These are phyloP conservation scores for Schizosaccharomyces osmophilus DNA, from an alignment of 805 yeast genomes.

Conservation along the genomic window DNA sequence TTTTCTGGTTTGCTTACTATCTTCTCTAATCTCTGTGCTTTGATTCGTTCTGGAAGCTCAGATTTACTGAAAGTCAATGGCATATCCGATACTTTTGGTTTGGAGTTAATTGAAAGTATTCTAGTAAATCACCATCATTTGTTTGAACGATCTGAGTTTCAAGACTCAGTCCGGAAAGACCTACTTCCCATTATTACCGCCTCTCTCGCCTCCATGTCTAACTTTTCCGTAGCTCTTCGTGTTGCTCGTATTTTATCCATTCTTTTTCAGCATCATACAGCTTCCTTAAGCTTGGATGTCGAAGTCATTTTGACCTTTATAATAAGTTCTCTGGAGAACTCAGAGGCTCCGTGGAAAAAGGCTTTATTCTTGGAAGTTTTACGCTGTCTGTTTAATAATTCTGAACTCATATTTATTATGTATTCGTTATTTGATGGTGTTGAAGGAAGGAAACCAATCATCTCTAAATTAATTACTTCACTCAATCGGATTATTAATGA, in stretches of 20 bases:
- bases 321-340: neutral
- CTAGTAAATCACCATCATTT: constrained; percentile 12
- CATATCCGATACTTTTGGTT: constrained; percentile 39
- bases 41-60: constrained; percentile 36
- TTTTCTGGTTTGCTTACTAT: constrained; percentile 49
- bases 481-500: neutral
- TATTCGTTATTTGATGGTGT: neutral
- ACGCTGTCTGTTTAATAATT: neutral
- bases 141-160: constrained; percentile 28
- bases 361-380: neutral
- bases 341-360: neutral
- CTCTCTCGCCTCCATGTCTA: constrained; percentile 30
- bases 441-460: neutral
- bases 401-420: neutral
- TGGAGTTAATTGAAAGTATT: constrained; percentile 65
- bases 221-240: constrained; percentile 49
- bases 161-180: constrained; percentile 36
- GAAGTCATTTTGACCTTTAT: neutral
- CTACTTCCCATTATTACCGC: constrained; percentile 57
- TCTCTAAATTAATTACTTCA: neutral
- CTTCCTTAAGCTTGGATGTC: neutral
- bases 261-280: constrained; percentile 12
- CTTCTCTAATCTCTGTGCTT: constrained; percentile 45
- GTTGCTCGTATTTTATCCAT: constrained; percentile 47
- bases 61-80: constrained; percentile 26